Conservation (phyloP, 148 eudicot genomes). For the Hydrangea macrophylla region DNA sequence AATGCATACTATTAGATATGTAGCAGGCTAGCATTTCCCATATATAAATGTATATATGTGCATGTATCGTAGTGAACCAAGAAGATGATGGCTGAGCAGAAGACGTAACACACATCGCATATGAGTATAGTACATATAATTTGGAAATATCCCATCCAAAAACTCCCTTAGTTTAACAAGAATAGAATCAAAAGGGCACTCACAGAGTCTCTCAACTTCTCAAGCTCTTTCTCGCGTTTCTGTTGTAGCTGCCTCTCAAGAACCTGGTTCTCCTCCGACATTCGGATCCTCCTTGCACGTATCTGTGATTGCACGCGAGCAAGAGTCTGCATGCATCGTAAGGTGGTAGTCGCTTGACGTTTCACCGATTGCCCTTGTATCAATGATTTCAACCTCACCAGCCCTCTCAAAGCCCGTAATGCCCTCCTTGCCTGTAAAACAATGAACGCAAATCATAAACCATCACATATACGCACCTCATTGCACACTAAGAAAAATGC, state of each 20-base stretch:
- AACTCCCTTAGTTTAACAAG: background rate
- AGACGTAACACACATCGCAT: background rate
- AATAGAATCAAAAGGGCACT: conserved; percentile 20
- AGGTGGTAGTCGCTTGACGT: conserved; percentile 71
- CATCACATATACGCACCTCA: background rate
- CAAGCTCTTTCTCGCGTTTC: conserved; percentile 73
- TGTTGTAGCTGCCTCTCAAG: conserved; percentile 78
- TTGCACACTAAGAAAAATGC: too few relatives aligned
- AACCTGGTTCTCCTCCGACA: conserved; percentile 77
- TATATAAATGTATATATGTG: too few relatives aligned
- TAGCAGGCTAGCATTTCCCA: too few relatives aligned
- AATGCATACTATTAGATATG: background rate
- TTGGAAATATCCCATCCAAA: background rate
- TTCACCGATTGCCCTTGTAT: conserved; percentile 84
- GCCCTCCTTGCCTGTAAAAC: conserved; percentile 77
- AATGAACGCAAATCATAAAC: background rate
- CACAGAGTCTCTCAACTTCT: conserved; percentile 49
- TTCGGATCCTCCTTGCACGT: conserved; percentile 62
- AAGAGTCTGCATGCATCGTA: conserved; percentile 83
- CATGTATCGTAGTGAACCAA: too few relatives aligned
- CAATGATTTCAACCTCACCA: conserved; percentile 78
- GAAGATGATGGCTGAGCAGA: background rate
- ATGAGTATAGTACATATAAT: too few relatives aligned
- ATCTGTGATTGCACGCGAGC: conserved; percentile 83
- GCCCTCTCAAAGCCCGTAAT: conserved; percentile 75